phyloP scores from a whole-genome alignment of 768 basidiomycete genomes.

The Tulasnella calospora region DNA sequence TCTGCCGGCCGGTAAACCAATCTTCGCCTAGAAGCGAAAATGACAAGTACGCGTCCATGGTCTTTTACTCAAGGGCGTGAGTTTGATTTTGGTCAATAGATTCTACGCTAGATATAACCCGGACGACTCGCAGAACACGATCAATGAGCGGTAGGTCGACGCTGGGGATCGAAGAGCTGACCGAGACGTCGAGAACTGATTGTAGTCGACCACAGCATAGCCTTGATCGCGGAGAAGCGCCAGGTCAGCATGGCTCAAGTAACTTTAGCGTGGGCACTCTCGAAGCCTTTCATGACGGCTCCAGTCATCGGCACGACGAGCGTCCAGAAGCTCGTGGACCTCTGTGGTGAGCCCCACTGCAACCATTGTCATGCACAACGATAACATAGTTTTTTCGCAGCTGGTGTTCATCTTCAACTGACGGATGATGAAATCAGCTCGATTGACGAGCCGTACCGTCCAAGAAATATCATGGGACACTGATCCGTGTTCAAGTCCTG shows the following conservation, averaged over 20 bases:
- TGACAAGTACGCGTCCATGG: neutral
- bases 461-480: slow-evolving; percentile 34
- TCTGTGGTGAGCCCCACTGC: slow-evolving; percentile 41
- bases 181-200: neutral
- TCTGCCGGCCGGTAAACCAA: slow-evolving; percentile 20
- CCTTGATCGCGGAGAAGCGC: slow-evolving; percentile 34
- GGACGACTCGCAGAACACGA: neutral
- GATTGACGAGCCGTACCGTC: slow-evolving; percentile 36
- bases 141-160: slow-evolving; percentile 3
- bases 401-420: slow-evolving; percentile 29
- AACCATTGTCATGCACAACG: neutral
- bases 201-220: slow-evolving; percentile 24
- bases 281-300: slow-evolving; percentile 15
- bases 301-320: slow-evolving; percentile 22
- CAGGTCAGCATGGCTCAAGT: slow-evolving; percentile 37
- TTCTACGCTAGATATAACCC: slow-evolving; percentile 1
- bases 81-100: neutral
- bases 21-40: neutral
- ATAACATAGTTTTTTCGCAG: neutral
- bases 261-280: slow-evolving; percentile 31
- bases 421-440: slow-evolving; percentile 36
- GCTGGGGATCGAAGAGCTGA: neutral
- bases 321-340: slow-evolving; percentile 37
- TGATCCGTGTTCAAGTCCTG: too few relatives aligned
- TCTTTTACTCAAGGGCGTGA: neutral